Evolutionary conservation across 2,329 filamentous ascomycete species (phyloP).

Genomic region (Apiospora saccharicola): DNA sequence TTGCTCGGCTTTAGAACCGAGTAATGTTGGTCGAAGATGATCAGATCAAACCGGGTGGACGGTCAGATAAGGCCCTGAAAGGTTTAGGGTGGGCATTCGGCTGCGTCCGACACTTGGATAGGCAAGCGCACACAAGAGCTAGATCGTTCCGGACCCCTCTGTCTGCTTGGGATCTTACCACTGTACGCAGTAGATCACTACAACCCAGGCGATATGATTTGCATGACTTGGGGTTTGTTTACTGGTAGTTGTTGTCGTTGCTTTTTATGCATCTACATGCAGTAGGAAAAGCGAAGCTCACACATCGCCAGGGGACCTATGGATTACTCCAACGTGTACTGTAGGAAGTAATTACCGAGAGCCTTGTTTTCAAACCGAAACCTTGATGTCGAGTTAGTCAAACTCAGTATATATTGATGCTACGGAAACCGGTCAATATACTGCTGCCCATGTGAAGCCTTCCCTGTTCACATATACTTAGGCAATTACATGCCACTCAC

Average conservation of each 20-base stretch:
- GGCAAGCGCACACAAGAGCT: conserved; percentile 11
- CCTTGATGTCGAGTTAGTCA: neutral
- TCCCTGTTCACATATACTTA: neutral
- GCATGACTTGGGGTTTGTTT: neutral
- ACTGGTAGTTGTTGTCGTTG: neutral
- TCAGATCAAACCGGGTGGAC: conserved; percentile 1
- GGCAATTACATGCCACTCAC: neutral
- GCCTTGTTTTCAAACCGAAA: neutral
- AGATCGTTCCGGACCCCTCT: conserved; percentile 2
- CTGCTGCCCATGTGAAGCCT: neutral
- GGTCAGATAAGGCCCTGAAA: neutral
- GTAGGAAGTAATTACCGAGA: neutral
- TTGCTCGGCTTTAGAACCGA: conserved; percentile 1
- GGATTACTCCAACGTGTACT: neutral
- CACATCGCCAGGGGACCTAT: neutral
- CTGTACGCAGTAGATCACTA: neutral
- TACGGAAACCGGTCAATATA: neutral
- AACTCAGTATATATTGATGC: neutral
- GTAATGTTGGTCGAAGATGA: neutral
- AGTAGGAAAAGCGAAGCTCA: neutral
- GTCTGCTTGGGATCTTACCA: neutral
- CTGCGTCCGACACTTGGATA: conserved; percentile 17
- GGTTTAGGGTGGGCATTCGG: conserved; percentile 10
- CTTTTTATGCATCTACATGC: neutral
- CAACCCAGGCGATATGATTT: neutral